A percentile compares a stretch with the other conserved stretches of the same genome.
These are phyloP conservation scores for Irpex rosettiformis DNA, from an alignment of 1,284 basidiomycete species.

Conservation along the genomic window DNA sequence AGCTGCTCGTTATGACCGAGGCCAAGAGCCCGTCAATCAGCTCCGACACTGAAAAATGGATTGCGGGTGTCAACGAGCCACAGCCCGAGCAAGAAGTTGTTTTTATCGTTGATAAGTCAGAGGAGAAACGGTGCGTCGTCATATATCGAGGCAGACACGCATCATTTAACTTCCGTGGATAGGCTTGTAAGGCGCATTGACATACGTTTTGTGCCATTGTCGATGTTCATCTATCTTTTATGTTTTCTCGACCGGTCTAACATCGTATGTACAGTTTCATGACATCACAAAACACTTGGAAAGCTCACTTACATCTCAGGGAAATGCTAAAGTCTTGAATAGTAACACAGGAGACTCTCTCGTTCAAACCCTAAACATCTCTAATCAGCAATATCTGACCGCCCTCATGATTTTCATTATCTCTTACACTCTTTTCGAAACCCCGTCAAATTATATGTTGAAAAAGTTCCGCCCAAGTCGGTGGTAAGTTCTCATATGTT, in stretches of 20 bases:
- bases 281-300: neutral
- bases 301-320: slow-evolving; percentile 17
- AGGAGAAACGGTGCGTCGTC: neutral
- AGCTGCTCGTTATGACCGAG: neutral
- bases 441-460: slow-evolving; percentile 39
- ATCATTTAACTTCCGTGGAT: no score
- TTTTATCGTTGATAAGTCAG: neutral
- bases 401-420: slow-evolving; percentile 39
- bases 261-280: slow-evolving; percentile 25
- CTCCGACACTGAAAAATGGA: neutral
- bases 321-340: slow-evolving; percentile 37
- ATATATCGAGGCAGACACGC: no score
- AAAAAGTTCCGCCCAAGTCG: slow-evolving; percentile 37
- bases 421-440: slow-evolving; percentile 35
- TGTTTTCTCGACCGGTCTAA: slow-evolving; percentile 37
- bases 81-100: neutral
- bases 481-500: slow-evolving; percentile 14
- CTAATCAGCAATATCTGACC: slow-evolving; percentile 31
- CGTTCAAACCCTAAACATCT: slow-evolving; percentile 28
- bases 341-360: slow-evolving; percentile 30
- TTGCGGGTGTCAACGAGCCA: neutral
- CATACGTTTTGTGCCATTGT: slow-evolving; percentile 25
- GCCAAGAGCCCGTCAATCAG: neutral
- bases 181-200: slow-evolving; percentile 27
- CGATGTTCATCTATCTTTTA: slow-evolving; percentile 34